These are phyloP conservation scores for Neocallimastix lanati DNA, from an alignment of 192 early-diverging fungal species.

Conservation along the genomic window DNA sequence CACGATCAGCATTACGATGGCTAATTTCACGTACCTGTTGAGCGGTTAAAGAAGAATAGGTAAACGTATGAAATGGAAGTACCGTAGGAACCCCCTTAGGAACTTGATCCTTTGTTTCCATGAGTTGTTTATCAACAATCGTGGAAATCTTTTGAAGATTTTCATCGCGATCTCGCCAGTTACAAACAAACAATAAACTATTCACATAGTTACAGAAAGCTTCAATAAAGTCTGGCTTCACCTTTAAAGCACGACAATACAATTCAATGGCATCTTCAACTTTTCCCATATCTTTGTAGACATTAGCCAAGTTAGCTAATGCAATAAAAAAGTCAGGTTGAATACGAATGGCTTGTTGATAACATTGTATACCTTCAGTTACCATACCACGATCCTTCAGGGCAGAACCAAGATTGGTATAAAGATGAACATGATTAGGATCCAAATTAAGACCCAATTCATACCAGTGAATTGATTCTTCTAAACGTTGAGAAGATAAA, in stretches of 20 bases:
- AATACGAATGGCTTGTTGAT: constrained; percentile 67
- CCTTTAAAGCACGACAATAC: constrained; percentile 64
- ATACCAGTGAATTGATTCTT: constrained; percentile 68
- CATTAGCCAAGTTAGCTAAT: constrained; percentile 80
- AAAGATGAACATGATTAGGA: constrained; percentile 66
- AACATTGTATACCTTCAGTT: constrained; percentile 68
- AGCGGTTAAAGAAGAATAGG: constrained; percentile 57
- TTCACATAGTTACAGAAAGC: constrained; percentile 83
- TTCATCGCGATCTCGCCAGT: constrained; percentile 67
- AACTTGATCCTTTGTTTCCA: constrained; percentile 37
- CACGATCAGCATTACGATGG: constrained; percentile 65
- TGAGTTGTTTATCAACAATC: constrained; percentile 62
- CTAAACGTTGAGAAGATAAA: constrained; percentile 50
- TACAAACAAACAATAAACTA: constrained; percentile 67
- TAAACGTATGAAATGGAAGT: constrained; percentile 90
- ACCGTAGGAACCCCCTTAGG: constrained; percentile 63
- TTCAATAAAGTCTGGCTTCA: constrained; percentile 79
- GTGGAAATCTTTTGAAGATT: constrained; percentile 53
- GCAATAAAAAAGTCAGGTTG: constrained; percentile 82
- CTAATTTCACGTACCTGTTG: constrained; percentile 72
- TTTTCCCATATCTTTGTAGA: constrained; percentile 75
- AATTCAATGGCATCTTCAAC: constrained; percentile 75
- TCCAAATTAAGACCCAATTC: constrained; percentile 69
- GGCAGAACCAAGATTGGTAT: constrained; percentile 79
- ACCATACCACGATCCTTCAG: constrained; percentile 78